These are phyloP conservation scores for Pouteria campechiana DNA, from an alignment of 179 eudicot species.

Conservation along the genomic window DNA sequence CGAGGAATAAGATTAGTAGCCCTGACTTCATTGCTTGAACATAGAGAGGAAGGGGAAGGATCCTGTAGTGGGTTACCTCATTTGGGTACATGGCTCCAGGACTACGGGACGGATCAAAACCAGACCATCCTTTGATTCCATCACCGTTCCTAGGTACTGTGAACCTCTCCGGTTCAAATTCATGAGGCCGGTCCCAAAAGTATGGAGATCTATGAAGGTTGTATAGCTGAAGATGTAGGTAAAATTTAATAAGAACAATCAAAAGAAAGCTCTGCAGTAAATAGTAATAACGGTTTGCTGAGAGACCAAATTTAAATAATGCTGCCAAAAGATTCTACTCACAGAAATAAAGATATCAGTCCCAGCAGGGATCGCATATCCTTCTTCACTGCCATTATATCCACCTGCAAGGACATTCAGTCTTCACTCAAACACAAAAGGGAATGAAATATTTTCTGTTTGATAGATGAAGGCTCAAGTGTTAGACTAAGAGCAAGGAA, in stretches of 20 bases:
- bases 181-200: slow-evolving; percentile 86
- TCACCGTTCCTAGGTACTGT: slow-evolving; percentile 38
- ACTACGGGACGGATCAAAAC: slow-evolving; percentile 92
- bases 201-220: slow-evolving; percentile 97
- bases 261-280: not conserved
- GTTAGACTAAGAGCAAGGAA: not conserved
- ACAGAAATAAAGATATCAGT: slow-evolving; percentile 92
- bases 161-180: slow-evolving; percentile 92
- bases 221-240: slow-evolving; percentile 42
- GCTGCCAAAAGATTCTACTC: slow-evolving; percentile 17
- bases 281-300: too few relatives aligned
- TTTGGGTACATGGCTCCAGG: slow-evolving; percentile 97
- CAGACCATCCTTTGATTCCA: slow-evolving; percentile 84
- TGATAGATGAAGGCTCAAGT: too few relatives aligned
- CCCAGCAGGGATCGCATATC: slow-evolving; percentile 78
- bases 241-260: not conserved
- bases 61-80: slow-evolving; percentile 38
- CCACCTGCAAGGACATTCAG: too few relatives aligned
- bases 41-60: not conserved
- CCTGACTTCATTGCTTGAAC: not conserved
- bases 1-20: not conserved
- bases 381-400: slow-evolving; percentile 58
- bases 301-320: too few relatives aligned
- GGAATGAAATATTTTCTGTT: too few relatives aligned
- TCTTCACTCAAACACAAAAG: too few relatives aligned